These are phyloP conservation scores for Gracilaria domingensis DNA, from an alignment of 23 red algal species.

Conservation along the genomic window DNA sequence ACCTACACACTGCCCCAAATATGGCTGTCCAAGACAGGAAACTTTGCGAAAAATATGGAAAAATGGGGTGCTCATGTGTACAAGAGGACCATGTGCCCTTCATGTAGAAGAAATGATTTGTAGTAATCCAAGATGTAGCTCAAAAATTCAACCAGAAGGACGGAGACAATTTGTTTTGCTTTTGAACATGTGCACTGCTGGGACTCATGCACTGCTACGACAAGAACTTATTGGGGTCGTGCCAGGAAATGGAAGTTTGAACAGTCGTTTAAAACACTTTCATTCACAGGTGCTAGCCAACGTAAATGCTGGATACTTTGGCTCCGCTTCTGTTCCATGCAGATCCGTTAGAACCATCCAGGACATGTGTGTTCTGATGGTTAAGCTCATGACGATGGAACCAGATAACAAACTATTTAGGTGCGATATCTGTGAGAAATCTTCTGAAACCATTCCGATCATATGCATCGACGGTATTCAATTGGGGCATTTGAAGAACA, in stretches of 20 bases:
- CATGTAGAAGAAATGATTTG: background rate
- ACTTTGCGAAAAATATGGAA: too few species aligned
- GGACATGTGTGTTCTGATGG: background rate
- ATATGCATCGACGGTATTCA: too few species aligned
- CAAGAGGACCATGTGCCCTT: background rate
- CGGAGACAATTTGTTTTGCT: background rate
- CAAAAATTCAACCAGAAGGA: background rate
- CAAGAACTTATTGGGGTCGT: background rate
- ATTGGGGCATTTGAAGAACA: too few species aligned
- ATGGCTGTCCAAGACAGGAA: too few species aligned
- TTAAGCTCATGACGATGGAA: too few species aligned
- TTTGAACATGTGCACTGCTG: background rate
- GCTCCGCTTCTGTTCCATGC: background rate
- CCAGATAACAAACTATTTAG: too few species aligned
- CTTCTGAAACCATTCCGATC: too few species aligned
- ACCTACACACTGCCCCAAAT: too few species aligned
- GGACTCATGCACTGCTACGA: background rate
- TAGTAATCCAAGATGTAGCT: background rate
- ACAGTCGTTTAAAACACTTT: background rate
- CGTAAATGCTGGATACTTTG: background rate
- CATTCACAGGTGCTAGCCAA: background rate
- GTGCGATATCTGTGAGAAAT: too few species aligned
- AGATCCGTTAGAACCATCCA: background rate
- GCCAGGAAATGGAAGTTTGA: background rate
- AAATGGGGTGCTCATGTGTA: background rate